Evolutionary conservation across 148 eudicot species (phyloP), one percentile per base, ranked within the genome.

Genomic region (Tetragonia tetragonoides): DNA sequence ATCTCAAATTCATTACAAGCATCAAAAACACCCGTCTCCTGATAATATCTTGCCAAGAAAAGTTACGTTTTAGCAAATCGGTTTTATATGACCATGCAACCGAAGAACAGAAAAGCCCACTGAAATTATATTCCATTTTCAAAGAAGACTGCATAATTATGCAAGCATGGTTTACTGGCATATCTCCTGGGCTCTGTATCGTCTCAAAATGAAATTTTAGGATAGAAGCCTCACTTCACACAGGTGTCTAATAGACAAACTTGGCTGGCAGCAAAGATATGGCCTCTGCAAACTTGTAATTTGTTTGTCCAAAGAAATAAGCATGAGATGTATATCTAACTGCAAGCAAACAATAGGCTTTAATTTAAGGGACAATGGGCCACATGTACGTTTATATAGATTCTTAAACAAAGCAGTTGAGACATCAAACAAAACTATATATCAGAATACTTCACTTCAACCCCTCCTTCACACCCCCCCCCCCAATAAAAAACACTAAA

Each of bases 301-400:
- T 75, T 72, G 74, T 79, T 72, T 68, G 73, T 70, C 68, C 77
- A 79, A 69, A 70, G 82, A 66, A 75, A 76, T 54, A 39, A 83
- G 80, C 78, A 83, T 79, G 73, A 75, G 75, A 79, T 81, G 21
- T 59, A 81, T 71, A 70, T 77, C 83, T 14, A 81, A 56, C 69
- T 81, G 81, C 79, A 81, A 68, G 69, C 10, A 77, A 44, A 67
- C 14, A 73, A 68, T 23, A 83, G 54, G 46, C 73, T 68, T 49
- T 16, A 63, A 68, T 60, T 40, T 64, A 74, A 70, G 40, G 23
- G 23, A 71, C 47, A 65, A 8, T 40, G 57, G 67, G 15, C 57
- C 41, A 60, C 23, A 41, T 37, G 44, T 38, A 59, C 73, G 16
- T 47, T 28, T 56, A 38, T 16, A 53, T 23, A 60, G 37, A 20